Evolutionary conservation across 2,329 filamentous ascomycete species (phyloP), one percentile per base, ranked within the genome.

Genomic region (Ilyonectria robusta): DNA sequence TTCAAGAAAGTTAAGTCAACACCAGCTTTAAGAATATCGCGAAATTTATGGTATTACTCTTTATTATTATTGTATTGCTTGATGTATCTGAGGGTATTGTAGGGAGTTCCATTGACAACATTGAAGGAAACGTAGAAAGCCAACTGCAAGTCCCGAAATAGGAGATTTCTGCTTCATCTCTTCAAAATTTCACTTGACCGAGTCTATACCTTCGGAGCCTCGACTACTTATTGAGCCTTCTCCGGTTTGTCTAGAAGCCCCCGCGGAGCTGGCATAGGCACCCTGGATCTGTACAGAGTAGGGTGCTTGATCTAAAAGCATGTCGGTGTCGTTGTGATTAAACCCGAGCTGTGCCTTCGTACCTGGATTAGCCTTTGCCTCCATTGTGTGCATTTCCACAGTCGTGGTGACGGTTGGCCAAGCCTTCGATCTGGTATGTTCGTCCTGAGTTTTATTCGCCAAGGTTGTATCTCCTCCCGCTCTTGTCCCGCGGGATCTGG

Each of bases 291-390:
- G 54, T 19, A 63, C 59, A 1, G 65, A 67, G 26, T 67, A 67
- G 17, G 65, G 54, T 2, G 59, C 35, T 37, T 63, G 55, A 4
- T 66, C 42, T 3, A 67, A 48, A 3, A 67, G n/a, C 5, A 44
- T 56, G 19, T 67, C 65, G 2, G 65, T 67, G 42, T 67, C 65
- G 17, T 63, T 54, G n/a, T 67, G 65, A 17, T 64, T 48, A 44
- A 67, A 67, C 9, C 59, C 60, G 17, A 59, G 55, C 21, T 59
- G 60, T 9, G 21, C 31, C 21, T 67, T 57, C 9, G 40, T 19
- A 6, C 26, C 37, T 1, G 58, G 37, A 19, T 8, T 3, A 7
- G 40, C 19, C 9, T 64, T 59, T 2, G 60, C 55, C 1, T 59
- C 60, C 50, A 67, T 33, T 6, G 23, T 56, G 35, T 67, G 65